Conservation (phyloP, 179 eudicot species). For the Amaranthus tricolor region DNA sequence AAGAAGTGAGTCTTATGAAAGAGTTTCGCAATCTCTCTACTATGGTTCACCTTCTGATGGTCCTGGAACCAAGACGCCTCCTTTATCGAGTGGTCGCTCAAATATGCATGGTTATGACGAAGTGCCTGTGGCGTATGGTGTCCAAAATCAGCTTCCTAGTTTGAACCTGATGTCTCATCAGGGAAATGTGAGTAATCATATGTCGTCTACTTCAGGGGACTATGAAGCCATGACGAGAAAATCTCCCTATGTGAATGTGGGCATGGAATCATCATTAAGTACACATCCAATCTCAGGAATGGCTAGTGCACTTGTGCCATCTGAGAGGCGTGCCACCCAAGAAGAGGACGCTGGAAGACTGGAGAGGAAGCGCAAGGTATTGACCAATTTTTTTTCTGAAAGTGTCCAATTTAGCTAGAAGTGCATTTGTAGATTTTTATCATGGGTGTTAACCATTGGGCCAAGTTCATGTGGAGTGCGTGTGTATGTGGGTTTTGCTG, state of each 20-base stretch:
- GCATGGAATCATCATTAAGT: conserved; percentile 46
- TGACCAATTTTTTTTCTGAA: background rate
- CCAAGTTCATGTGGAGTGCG: background rate
- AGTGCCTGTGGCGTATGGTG: conserved; percentile 44
- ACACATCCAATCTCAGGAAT: conserved; percentile 47
- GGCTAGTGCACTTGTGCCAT: conserved; percentile 42
- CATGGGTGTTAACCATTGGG: background rate
- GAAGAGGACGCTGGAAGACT: conserved; percentile 63
- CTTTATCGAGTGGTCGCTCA: conserved; percentile 49
- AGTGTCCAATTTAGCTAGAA: background rate
- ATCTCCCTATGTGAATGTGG: conserved; percentile 38
- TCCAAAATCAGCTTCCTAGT: conserved; percentile 51
- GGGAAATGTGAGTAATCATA: conserved; percentile 46
- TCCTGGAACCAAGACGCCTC: conserved; percentile 45
- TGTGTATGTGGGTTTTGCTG: background rate
- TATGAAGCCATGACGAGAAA: conserved; percentile 39
- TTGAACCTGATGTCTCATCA: conserved; percentile 59
- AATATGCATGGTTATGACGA: conserved; percentile 54
- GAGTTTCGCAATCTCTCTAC: conserved; percentile 59
- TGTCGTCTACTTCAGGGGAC: conserved; percentile 56
- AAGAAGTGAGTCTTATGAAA: conserved; percentile 60
- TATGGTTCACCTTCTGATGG: conserved; percentile 56
- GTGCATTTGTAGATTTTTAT: background rate
- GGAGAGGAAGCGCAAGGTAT: conserved; percentile 85
- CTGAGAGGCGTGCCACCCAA: conserved; percentile 46